Percentiles rank a stretch among this genome's conserved stretches.
These are phyloP conservation scores for Brassica cretica DNA, from an alignment of 345 rosid species.

Conservation along the genomic window DNA sequence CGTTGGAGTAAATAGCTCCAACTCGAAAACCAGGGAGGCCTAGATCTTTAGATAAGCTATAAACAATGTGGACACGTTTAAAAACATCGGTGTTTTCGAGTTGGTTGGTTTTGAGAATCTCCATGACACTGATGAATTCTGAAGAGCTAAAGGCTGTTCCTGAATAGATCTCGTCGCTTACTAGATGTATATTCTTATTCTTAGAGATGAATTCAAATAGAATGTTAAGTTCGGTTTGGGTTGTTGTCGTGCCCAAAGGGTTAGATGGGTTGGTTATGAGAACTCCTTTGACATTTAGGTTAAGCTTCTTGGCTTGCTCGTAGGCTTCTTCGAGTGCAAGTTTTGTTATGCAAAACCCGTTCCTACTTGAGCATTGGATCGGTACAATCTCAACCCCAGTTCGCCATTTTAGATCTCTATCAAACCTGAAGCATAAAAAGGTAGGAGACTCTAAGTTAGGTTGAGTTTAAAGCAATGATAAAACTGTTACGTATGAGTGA, in stretches of 20 bases:
- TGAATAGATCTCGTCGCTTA: slow-evolving; percentile 73
- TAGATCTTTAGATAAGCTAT: slow-evolving; percentile 72
- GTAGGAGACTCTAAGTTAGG: slow-evolving; percentile 3
- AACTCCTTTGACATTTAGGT: slow-evolving; percentile 63
- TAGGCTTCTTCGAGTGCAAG: slow-evolving; percentile 62
- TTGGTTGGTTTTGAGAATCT: slow-evolving; percentile 47
- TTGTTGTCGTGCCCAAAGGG: slow-evolving; percentile 67
- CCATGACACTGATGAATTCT: slow-evolving; percentile 58
- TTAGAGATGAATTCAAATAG: slow-evolving; percentile 54
- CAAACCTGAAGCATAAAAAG: slow-evolving; percentile 46
- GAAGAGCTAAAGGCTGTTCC: slow-evolving; percentile 65
- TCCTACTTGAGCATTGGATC: slow-evolving; percentile 49
- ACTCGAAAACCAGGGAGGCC: slow-evolving; percentile 87
- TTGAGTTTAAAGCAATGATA: not conserved
- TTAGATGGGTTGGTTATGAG: slow-evolving; percentile 78
- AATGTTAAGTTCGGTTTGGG: slow-evolving; percentile 51
- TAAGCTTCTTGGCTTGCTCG: slow-evolving; percentile 48
- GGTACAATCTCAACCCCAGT: slow-evolving; percentile 60
- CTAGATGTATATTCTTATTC: slow-evolving; percentile 52
- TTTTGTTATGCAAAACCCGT: slow-evolving; percentile 50
- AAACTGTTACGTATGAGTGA: slow-evolving; percentile 13
- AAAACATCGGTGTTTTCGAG: slow-evolving; percentile 41
- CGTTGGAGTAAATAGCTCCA: slow-evolving; percentile 77
- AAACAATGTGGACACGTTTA: slow-evolving; percentile 63
- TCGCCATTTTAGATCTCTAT: slow-evolving; percentile 70